Evolutionary conservation across 2,329 filamentous ascomycete species (phyloP).

Genomic region (Aspergillus sp.): DNA sequence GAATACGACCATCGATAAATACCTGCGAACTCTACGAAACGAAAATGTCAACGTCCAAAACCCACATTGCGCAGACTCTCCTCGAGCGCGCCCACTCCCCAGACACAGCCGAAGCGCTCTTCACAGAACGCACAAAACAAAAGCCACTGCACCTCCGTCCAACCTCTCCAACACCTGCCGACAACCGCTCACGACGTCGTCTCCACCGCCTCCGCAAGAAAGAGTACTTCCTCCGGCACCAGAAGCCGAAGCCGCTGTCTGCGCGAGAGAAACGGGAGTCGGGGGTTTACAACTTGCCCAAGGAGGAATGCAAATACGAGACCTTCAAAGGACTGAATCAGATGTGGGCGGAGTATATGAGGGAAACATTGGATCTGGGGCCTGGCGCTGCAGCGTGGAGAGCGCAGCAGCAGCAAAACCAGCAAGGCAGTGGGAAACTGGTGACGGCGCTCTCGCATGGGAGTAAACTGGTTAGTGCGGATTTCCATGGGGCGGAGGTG

Average conservation of each 20-base stretch:
- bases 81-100: slow-evolving; percentile 78
- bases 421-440: slow-evolving; percentile 12
- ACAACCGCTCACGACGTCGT: slow-evolving; percentile 56
- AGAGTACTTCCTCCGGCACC: slow-evolving; percentile 46
- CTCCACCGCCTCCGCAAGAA: slow-evolving; percentile 48
- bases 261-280: slow-evolving; percentile 73
- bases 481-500: slow-evolving; percentile 84
- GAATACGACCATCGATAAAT: no score
- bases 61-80: slow-evolving; percentile 60
- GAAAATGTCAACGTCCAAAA: slow-evolving; percentile 25
- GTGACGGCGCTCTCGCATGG: slow-evolving; percentile 58
- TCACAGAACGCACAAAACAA: slow-evolving; percentile 77
- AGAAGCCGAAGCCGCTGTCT: slow-evolving; percentile 69
- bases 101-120: slow-evolving; percentile 68
- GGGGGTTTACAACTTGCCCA: slow-evolving; percentile 72
- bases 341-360: slow-evolving; percentile 83
- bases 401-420: slow-evolving; percentile 1
- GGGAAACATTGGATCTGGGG: slow-evolving; percentile 70
- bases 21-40: neutral
- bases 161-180: slow-evolving; percentile 64
- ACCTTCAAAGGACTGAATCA: slow-evolving; percentile 75
- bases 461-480: slow-evolving; percentile 73
- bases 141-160: slow-evolving; percentile 78
- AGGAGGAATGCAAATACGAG: slow-evolving; percentile 66
- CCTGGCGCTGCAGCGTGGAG: slow-evolving; percentile 15